These are phyloP conservation scores for Psilocybe azurescens DNA, from an alignment of 768 basidiomycete genomes.

Conservation along the genomic window DNA sequence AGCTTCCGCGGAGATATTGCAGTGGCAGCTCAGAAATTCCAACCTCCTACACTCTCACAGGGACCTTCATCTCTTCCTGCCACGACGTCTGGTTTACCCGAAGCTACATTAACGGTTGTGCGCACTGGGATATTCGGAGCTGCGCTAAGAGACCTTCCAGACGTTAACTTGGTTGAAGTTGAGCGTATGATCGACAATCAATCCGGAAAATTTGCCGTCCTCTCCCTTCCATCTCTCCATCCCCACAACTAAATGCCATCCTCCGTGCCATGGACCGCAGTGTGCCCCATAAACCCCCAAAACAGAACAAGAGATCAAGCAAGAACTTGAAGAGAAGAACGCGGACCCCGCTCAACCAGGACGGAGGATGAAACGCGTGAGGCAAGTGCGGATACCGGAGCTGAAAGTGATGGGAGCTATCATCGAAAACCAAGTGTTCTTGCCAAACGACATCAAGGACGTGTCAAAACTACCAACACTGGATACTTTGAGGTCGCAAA, in stretches of 20 bases:
- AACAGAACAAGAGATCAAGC: conserved; percentile 55
- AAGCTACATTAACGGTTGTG: conserved; percentile 69
- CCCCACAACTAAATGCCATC: conserved; percentile 75
- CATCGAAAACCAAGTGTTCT: conserved; percentile 76
- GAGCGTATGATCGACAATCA: conserved; percentile 60
- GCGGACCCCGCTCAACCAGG: conserved; percentile 76
- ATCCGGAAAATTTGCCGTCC: conserved; percentile 66
- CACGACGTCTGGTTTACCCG: conserved; percentile 27
- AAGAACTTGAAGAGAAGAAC: conserved; percentile 55
- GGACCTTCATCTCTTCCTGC: conserved; percentile 32
- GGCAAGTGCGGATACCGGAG: conserved; percentile 63
- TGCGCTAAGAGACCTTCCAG: conserved; percentile 65
- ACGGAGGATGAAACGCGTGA: conserved; percentile 64
- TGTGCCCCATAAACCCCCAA: conserved; percentile 64
- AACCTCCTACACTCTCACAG: conserved; percentile 42
- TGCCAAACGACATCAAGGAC: conserved; percentile 59
- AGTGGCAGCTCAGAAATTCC: conserved; percentile 53
- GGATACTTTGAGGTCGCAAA: conserved; percentile 78
- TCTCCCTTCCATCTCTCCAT: conserved; percentile 68
- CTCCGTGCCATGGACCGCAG: conserved; percentile 70
- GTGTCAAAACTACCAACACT: conserved; percentile 80
- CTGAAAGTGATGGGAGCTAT: conserved; percentile 79
- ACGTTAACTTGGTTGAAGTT: conserved; percentile 52
- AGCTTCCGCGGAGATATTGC: conserved; percentile 74
- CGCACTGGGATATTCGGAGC: conserved; percentile 84